Conservation (phyloP, 805 yeast species). For the Saccharomycopsis vini region DNA sequence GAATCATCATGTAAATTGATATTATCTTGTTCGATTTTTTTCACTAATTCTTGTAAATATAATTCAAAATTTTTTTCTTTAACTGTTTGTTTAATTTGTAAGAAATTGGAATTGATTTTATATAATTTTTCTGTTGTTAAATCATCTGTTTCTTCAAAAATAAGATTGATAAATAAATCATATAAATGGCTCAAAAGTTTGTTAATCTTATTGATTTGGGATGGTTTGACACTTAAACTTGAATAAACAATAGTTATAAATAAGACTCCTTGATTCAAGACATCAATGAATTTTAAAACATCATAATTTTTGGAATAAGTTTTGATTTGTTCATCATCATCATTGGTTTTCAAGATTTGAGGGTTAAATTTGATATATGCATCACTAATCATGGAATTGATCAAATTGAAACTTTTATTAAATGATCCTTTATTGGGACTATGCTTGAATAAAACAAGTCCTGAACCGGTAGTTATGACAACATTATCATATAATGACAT, state of each 20-base stretch:
- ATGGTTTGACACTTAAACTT: conserved; percentile 1
- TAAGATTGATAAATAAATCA: conserved; percentile 29
- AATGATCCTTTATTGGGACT: neutral
- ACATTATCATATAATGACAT: neutral
- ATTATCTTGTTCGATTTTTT: conserved; percentile 20
- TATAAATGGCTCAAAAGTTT: conserved; percentile 9
- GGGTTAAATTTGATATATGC: conserved; percentile 9
- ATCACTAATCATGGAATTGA: conserved; percentile 13
- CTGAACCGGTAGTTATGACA: conserved; percentile 16
- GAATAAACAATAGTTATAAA: conserved; percentile 12
- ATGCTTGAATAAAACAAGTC: conserved; percentile 15
- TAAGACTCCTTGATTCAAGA: conserved; percentile 5
- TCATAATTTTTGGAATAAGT: conserved; percentile 12
- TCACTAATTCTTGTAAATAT: conserved; percentile 21
- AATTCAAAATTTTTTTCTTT: conserved; percentile 19
- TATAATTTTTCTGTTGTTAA: conserved; percentile 38
- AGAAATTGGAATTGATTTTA: conserved; percentile 37
- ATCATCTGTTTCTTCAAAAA: conserved; percentile 34
- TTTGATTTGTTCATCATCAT: conserved; percentile 4
- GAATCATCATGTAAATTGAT: conserved; percentile 18
- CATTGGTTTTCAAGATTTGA: neutral
- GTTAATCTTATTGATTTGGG: conserved; percentile 8
- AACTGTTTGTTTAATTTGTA: conserved; percentile 13
- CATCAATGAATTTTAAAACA: conserved; percentile 13
- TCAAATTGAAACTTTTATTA: conserved; percentile 2